A percentile compares a stretch with the other conserved stretches of the same genome.
Conservation (phyloP, 2,329 filamentous ascomycete genomes). For the Fusarium secorum region DNA sequence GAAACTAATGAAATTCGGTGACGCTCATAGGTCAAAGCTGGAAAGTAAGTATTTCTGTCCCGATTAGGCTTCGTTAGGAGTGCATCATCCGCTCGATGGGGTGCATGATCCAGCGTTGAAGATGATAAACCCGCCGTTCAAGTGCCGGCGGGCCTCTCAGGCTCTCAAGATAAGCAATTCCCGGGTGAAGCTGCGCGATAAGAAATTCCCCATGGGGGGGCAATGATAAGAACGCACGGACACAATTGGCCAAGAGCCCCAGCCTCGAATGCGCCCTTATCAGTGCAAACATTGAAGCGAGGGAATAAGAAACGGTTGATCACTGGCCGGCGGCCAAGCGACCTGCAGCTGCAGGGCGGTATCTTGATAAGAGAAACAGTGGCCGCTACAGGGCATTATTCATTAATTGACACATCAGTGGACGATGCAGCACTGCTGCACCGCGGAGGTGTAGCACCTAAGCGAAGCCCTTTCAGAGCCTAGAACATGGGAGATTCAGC, state of each 20-base stretch:
- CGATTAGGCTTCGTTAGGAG: neutral
- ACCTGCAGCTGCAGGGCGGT: neutral
- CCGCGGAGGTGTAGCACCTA: conserved; percentile 10
- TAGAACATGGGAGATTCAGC: neutral
- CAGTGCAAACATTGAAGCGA: neutral
- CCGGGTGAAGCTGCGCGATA: neutral
- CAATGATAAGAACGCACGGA: conserved; percentile 1
- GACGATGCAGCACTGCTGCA: neutral
- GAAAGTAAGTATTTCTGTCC: neutral
- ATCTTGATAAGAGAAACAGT: conserved; percentile 10
- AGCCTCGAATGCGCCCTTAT: conserved; percentile 9
- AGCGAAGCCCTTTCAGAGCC: neutral
- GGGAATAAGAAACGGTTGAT: neutral
- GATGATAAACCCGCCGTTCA: neutral
- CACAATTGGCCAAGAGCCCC: conserved; percentile 8
- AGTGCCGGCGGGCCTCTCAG: conserved; percentile 16
- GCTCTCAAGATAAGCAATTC: conserved; percentile 12
- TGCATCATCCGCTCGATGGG: neutral
- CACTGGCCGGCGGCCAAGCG: conserved; percentile 15
- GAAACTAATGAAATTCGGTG: neutral
- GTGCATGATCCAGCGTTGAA: neutral
- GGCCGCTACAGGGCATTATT: conserved; percentile 3
- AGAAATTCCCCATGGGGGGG: conserved; percentile 5
- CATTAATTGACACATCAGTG: conserved; percentile 25
- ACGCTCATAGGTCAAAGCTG: neutral